Conservation (phyloP, 768 basidiomycete species). For the Tephrocybe sp. region DNA sequence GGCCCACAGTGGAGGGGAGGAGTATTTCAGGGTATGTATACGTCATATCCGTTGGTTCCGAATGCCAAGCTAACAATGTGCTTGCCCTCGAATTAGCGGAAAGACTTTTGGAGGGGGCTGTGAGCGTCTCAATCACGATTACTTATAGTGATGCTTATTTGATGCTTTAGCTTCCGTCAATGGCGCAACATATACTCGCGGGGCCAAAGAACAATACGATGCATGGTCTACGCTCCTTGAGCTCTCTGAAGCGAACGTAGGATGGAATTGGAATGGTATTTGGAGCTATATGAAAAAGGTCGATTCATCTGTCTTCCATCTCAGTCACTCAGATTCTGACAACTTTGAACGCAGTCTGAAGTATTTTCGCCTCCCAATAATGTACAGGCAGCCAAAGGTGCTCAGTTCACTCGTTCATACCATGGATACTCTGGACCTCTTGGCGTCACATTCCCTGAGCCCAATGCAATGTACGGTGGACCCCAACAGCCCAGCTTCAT, state of each 20-base stretch:
- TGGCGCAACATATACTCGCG: conserved; percentile 44
- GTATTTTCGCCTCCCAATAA: conserved; percentile 44
- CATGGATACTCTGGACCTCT: conserved; percentile 54
- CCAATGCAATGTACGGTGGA: conserved; percentile 49
- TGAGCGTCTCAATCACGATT: conserved; percentile 18
- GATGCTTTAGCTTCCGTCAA: conserved; percentile 40
- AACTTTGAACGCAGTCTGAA: conserved; percentile 33
- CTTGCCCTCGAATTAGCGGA: conserved; percentile 38
- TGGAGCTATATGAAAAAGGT: conserved; percentile 49
- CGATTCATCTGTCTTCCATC: not conserved
- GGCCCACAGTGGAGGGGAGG: conserved; percentile 39
- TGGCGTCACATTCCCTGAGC: conserved; percentile 47
- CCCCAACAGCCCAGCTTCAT: conserved; percentile 51
- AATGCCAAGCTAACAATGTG: too few relatives aligned
- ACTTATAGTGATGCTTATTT: not conserved
- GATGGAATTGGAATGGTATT: conserved; percentile 46
- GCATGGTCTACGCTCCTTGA: conserved; percentile 36
- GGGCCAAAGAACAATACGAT: conserved; percentile 42
- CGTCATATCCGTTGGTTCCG: too few relatives aligned
- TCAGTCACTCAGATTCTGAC: not conserved
- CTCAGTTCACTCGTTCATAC: conserved; percentile 42
- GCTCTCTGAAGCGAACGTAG: conserved; percentile 36
- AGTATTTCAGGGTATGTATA: conserved; percentile 34
- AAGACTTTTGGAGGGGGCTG: conserved; percentile 44
- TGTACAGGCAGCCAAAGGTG: conserved; percentile 43